Base-by-base conservation (phyloP, 768 basidiomycete genomes). In the Tubosaeta sp. region DNA sequence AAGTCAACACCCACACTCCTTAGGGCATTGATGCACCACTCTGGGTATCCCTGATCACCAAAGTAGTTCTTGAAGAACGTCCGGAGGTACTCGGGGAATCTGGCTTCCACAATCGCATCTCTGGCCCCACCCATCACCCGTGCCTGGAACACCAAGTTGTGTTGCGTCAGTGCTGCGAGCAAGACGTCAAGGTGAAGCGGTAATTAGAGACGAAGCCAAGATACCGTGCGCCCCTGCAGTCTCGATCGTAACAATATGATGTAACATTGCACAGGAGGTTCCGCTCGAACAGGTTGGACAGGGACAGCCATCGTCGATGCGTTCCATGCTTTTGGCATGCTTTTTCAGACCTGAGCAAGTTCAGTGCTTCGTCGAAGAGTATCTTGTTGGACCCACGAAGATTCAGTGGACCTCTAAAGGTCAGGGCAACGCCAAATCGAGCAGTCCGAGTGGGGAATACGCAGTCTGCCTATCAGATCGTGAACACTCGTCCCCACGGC, bases 391-490 rank as follows among this genome's bases (percentile, higher is more conserved):
- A 48, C 50, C 46, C 56, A 91, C 91, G 82, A 22, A 95, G 79
- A 67, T 95, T 95, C 16, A 95, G 61, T 5, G 91, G 91, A 0
- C 92, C 92, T 5, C 71, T 76, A 61, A 83, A 82, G 10, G 93
- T 95, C 52, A 95, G 68, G 6, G 93, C 92, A 14, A 95, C 86
- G 2, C 92, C 92, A 66, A 95, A 95, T 27, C 92, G 80, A 34
- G 92, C 93, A 1, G 93, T 95, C 53, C 93, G 80, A 2, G 92
- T 95, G 31, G 92, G 93, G 61, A 93, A 95, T 11, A 95, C 92
- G 56, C 92, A 95, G 65, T 95, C 92, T 0, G 91, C 91, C 90
- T 91, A 53, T 10, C 48, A 45, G 14, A n/a, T 32, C 16, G 10
- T 48, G 17, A 51, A 31, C 16, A 31, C 47, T 45, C 29, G 55